Evolutionary conservation across 129 eudicot species (phyloP), one percentile per base, ranked within the genome.

Genomic region (Oenanthe sinensis): DNA sequence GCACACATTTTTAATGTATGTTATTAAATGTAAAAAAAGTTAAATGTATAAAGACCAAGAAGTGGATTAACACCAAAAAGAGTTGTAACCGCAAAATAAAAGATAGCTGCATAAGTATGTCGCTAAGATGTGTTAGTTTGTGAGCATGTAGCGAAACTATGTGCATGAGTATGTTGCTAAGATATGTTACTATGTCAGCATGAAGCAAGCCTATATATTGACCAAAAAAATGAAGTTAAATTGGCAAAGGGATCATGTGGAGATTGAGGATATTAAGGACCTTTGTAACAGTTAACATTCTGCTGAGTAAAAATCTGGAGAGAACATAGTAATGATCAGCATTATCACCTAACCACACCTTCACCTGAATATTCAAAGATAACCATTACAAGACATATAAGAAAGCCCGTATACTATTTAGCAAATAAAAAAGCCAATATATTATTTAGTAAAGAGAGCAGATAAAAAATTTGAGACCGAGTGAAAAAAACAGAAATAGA

Each of bases 281-380:
- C 98, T 95, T 95, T 47, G 98, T 95, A 74, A 95, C 98, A 78
- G 98, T 95, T 58, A 95, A 75, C 98, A 91, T 95, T 84, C 98
- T 84, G 90, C 98, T 91, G 79, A 95, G 97, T 87, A 95, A 86
- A 83, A 95, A 95, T 80, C 98, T 88, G 75, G 98, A 95, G 75
- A 95, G 93, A 17, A 95, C 98, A 81, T 91, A 95, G 84, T 91
- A 95, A 81, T 95, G 98, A 91, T 95, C 98, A 36, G 96, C 98
- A 85, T 95, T 95, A 75, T 95, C 97, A 54, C 98, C 98, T 82
- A 95, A 75, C 98, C 98, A 95, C 36, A 95, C 98, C 84, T 95
- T 95, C 75, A 95, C 98, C 98, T 94, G 90, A 42, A 72, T 39
- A 74, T 19, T 67, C 8, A 30, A 49, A 43, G 75, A 49, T 17